Evolutionary conservation across 345 rosid species (phyloP).

Genomic region (Sonneratia caseolaris): DNA sequence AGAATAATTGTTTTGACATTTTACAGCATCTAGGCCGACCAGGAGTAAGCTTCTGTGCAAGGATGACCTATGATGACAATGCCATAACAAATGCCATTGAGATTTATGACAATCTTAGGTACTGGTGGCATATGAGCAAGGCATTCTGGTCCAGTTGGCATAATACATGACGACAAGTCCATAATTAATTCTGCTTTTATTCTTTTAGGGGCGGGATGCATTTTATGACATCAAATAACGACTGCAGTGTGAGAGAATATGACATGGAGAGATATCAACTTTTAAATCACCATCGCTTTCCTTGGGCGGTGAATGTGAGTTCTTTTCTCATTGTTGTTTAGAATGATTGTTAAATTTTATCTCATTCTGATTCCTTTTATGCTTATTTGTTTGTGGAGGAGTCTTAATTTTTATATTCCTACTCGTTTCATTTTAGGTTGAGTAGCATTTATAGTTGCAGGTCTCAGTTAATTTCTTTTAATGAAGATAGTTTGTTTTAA

Average conservation of each 20-base stretch:
- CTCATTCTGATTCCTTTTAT: neutral
- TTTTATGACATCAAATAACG: constrained; percentile 50
- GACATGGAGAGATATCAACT: constrained; percentile 47
- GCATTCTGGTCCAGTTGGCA: neutral
- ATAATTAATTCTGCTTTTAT: neutral
- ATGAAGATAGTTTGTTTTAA: neutral
- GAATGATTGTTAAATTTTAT: neutral
- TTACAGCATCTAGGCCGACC: constrained; percentile 36
- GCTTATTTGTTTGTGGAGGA: neutral
- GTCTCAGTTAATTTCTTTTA: neutral
- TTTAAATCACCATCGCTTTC: constrained; percentile 32
- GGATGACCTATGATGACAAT: constrained; percentile 48
- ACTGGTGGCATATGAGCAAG: neutral
- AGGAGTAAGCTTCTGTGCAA: constrained; percentile 52
- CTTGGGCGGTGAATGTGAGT: constrained; percentile 64
- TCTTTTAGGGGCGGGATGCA: constrained; percentile 44
- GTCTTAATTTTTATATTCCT: neutral
- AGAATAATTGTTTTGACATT: neutral
- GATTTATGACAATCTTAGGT: constrained; percentile 51
- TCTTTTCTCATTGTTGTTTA: neutral
- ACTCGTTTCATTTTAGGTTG: neutral
- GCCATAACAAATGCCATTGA: constrained; percentile 53
- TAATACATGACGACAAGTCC: neutral
- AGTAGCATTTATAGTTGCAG: neutral
- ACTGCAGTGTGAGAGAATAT: constrained; percentile 38